A percentile compares a stretch with the other conserved stretches of the same genome.
These are phyloP conservation scores for Nicotiana benthamiana DNA, from an alignment of 257 asterid genomes.

Conservation along the genomic window DNA sequence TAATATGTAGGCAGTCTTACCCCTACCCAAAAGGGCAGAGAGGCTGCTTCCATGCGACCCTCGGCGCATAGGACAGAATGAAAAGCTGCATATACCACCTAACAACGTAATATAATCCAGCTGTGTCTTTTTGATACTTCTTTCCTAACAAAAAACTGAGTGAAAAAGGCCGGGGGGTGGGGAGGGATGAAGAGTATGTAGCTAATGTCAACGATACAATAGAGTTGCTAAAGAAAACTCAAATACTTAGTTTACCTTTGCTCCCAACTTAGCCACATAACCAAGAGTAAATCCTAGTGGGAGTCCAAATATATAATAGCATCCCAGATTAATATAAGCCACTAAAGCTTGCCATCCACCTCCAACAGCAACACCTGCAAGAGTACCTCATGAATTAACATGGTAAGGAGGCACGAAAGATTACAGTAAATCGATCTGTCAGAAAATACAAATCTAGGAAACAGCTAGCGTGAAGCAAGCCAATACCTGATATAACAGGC, in stretches of 20 bases:
- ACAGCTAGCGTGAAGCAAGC: not conserved
- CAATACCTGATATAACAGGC: conserved; percentile 60
- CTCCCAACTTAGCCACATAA: conserved; percentile 50
- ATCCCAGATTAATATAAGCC: conserved; percentile 69
- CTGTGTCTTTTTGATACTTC: not conserved
- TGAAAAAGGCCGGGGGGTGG: not conserved
- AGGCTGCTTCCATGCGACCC: no score
- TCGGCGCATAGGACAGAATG: no score
- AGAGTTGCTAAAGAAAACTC: not conserved
- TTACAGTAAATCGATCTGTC: no score
- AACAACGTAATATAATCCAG: not conserved
- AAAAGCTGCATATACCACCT: no score
- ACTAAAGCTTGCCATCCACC: conserved; percentile 88
- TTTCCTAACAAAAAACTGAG: not conserved
- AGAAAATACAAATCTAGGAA: not conserved
- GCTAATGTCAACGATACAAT: not conserved
- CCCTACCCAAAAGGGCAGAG: no score
- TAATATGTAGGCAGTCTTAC: no score
- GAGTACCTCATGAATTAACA: not conserved
- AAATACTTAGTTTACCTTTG: conserved; percentile 24
- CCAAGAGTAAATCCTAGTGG: conserved; percentile 68
- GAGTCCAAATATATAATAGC: conserved; percentile 59
- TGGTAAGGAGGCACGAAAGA: not conserved
- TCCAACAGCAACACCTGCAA: conserved; percentile 71
- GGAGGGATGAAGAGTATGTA: not conserved